Evolutionary conservation across 371 early-diverging fungal species (phyloP), one percentile per base, ranked within the genome.

Genomic region (Apophysomyces trapeziformis): DNA sequence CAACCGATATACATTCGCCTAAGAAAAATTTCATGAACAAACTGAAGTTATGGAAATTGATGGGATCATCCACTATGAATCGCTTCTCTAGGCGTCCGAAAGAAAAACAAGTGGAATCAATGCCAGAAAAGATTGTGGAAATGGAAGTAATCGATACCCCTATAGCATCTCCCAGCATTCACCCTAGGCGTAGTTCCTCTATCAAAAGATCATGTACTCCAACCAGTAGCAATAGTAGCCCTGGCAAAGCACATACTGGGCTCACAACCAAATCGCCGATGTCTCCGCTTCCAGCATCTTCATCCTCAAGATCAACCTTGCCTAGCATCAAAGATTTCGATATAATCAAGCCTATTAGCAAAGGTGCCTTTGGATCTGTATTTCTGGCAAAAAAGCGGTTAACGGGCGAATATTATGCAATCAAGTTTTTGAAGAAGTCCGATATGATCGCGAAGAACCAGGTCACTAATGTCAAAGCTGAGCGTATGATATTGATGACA

Each of bases 371-470:
- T 83, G 96, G 96, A 7, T 90, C 92, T 3, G 96, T 96, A 0
- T 95, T 89, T 69, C 73, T 96, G 16, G 93, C 96, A 11, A 93
- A 92, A 66, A 94, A 94, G 73, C 86, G 89, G 13, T 77, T 90
- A 0, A 95, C 96, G 0, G 94, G 94, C 7, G 93, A 94, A 62
- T 93, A 93, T 65, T 94, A 82, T 77, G 96, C 96, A 0, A 93
- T 96, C 80, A 96, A 96, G 65, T 94, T 93, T 16, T 74, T 96
- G 56, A 88, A 89, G 54, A 96, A 96, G 68, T 87, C 91, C 0
- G 96, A 96, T 64, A 94, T 96, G 94, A 86, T 95, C 61, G 91
- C 92, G 41, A 95, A 95, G 76, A 96, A 96, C 70, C 95, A 95
- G 69, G 94, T 95, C 14, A 92, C 88, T 26, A 94, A 95, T 69